Conservation (phyloP, 1,284 basidiomycete species). For the Chondrostereum purpureum region DNA sequence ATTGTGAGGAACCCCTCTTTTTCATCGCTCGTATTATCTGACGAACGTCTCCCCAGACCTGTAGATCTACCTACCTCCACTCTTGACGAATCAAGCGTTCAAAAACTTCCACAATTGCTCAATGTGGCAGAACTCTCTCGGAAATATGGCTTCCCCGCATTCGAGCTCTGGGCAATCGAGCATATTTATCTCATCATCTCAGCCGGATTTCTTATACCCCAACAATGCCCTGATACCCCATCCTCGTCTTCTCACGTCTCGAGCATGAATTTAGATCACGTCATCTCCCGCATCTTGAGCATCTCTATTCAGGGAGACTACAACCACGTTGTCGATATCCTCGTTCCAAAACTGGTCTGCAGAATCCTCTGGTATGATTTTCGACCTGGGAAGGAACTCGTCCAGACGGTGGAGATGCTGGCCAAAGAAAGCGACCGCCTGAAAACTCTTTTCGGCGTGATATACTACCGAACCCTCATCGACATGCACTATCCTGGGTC, state of each 20-base stretch:
- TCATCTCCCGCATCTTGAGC: conserved; percentile 26
- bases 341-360: conserved; percentile 28
- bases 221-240: conserved; percentile 17
- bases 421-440: conserved; percentile 19
- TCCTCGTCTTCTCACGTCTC: conserved; percentile 15
- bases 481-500: conserved; percentile 21
- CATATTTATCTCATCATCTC: conserved; percentile 25
- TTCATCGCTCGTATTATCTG: not conserved
- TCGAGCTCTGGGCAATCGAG: conserved; percentile 34
- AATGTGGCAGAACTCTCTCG: conserved; percentile 35
- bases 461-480: conserved; percentile 34
- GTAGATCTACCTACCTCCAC: conserved; percentile 13
- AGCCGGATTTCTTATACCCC: conserved; percentile 10
- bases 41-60: conserved; percentile 8
- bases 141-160: conserved; percentile 36
- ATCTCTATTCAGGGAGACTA: conserved; percentile 27
- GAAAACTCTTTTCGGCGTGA: conserved; percentile 25
- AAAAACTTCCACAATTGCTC: conserved; percentile 19
- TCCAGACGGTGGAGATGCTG: conserved; percentile 25
- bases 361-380: conserved; percentile 33
- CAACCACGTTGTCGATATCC: conserved; percentile 24
- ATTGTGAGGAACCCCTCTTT: conserved; percentile 28
- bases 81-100: conserved; percentile 6
- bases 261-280: conserved; percentile 7
- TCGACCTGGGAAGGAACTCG: conserved; percentile 24